Conservation (phyloP, 345 rosid genomes). For the Hypericum androsaemum region DNA sequence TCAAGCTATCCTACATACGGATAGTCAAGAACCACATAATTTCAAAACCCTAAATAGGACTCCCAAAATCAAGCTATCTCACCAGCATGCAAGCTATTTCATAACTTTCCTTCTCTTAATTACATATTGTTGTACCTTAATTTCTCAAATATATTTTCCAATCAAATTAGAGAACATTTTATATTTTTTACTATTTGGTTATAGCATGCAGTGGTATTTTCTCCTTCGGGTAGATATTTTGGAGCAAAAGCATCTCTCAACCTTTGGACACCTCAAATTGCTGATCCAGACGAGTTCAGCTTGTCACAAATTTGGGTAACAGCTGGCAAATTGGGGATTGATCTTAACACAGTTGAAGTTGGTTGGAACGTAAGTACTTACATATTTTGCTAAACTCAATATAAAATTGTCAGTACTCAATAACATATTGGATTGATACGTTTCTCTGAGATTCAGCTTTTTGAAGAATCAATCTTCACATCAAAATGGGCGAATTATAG, state of each 20-base stretch:
- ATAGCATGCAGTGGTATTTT: slow-evolving; percentile 96
- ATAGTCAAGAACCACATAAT: too few relatives aligned
- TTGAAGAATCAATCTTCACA: too few relatives aligned
- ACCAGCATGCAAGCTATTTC: too few relatives aligned
- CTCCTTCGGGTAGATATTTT: slow-evolving; percentile 62
- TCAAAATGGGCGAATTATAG: too few relatives aligned
- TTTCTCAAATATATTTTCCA: not conserved
- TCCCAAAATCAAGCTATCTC: too few relatives aligned
- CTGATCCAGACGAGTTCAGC: slow-evolving; percentile 70
- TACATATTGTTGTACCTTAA: too few relatives aligned
- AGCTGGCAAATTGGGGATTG: slow-evolving; percentile 84
- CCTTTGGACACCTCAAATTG: slow-evolving; percentile 82
- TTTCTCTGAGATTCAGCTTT: too few relatives aligned
- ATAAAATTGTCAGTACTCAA: not conserved
- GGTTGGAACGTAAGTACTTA: slow-evolving; percentile 76
- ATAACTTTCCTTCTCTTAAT: too few relatives aligned
- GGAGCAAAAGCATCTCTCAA: slow-evolving; percentile 96
- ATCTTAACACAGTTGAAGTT: slow-evolving; percentile 96
- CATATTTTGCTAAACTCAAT: too few relatives aligned
- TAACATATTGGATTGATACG: too few relatives aligned
- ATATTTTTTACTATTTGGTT: slow-evolving; percentile 10
- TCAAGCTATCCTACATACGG: too few relatives aligned
- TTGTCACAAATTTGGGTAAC: slow-evolving; percentile 93
- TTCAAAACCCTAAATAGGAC: too few relatives aligned
- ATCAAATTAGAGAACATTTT: not conserved